Base-by-base conservation (phyloP, 495 filamentous ascomycete species). In the Hypoxylon rickii region DNA sequence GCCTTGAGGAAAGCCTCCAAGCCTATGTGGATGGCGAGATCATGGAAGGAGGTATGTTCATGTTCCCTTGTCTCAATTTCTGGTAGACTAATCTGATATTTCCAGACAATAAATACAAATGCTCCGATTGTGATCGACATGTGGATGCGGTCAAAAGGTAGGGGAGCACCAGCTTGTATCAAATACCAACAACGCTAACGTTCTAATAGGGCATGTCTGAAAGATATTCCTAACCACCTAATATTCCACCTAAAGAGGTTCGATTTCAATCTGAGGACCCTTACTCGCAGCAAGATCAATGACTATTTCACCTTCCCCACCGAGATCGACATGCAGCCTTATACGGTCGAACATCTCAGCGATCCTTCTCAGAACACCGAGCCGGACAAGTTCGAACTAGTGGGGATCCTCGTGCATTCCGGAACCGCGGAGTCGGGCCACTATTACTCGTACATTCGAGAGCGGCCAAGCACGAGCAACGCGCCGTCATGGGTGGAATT, bases 241-340 rank as follows among this genome's bases (percentile, higher is more conserved):
- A 97, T 97, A 34, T 96, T 97, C 71, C 92, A 94, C 65, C 75
- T 99, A 39, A 99, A 99, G 70, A 83, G 94, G 16, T 99, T 99
- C 67, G 92, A 97, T 52, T 97, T 94, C 69, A 95, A 97, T 64
- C 76, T 97, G 63, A 82, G 89, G 39, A 87, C 85, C 2, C 83
- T 94, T 71, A 79, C 86, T 65, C 81, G 94, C 47, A 91, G 82
- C 74, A 99, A 99, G 72, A 93, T 97, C 73, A 97, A 99, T 64
- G 95, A 97, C 63, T 79, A 86, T 44, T 99, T 99, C 66, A 77
- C 88, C 21, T 99, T 99, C 61, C 94, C 94, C 0, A 73, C 75
- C 5, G 79, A 73, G 20, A 90, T 99, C 51, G 88, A 99, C 68
- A 95, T 99, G 89, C 80, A 83, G 13, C 89, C 86, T 1, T 99